Base-by-base conservation (phyloP, 306 rosid genomes). In the Glycine tomentella region DNA sequence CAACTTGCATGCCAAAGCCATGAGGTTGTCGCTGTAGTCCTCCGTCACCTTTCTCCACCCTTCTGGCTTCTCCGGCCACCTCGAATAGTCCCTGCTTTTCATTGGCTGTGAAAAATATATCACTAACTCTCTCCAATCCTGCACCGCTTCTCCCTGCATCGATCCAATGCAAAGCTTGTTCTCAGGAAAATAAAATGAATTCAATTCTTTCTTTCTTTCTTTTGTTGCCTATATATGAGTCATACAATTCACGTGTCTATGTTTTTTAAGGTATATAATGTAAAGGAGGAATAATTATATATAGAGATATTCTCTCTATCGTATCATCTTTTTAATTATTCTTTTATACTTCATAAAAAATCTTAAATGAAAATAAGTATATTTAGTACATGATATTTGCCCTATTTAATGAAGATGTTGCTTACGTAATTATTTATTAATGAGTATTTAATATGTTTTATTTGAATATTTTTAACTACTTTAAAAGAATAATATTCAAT, bases 51-150 rank as follows among this genome's bases (percentile, higher is more conserved):
- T 71, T 4, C 0, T 88, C 98, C 98, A 93, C 1, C 79, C 85
- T 80, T 89, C 90, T 0, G 97, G 98, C 86, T 88, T 94, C 66
- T 92, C 91, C 2, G 98, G 98, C 98, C 98, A 94, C 80, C 90
- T 63, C 58, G 83, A 45, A 59, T 89, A 92, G 81, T 94, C 89
- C 11, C 94, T 79, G 63, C 48, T 61, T 16, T 79, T 63, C 0
- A 86, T 49, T 20, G 98, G 98, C 65, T 91, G 89, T 20, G 97
- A 87, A 63, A 91, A 90, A 77, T 87, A 92, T 3, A 86, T 92
- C 45, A 92, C 92, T 1, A 94, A 82, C 83, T 94, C 97, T 9
- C 97, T 92, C 98, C 94, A 92, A 46, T 94, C 97, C 40, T 85
- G 78, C 13, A 92, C 93, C 0, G 81, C 85, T 67, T 92, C 98